Evolutionary conservation across 768 basidiomycete genomes (phyloP).

Genomic region (Lenzites betulinus): DNA sequence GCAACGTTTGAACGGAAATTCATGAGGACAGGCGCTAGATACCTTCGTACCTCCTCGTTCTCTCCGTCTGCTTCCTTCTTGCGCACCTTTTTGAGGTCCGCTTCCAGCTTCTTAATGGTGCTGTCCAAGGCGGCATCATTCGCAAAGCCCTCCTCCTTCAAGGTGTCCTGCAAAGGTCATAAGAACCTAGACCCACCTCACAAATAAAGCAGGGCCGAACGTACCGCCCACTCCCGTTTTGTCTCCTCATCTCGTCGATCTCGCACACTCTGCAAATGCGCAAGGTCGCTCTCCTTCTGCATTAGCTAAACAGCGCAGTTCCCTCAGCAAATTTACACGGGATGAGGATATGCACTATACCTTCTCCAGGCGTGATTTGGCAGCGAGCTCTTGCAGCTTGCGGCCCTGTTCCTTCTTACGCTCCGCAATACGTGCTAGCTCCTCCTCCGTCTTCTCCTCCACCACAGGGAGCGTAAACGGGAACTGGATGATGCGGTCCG

Average conservation of each 20-base stretch:
- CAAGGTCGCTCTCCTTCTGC: slow-evolving; percentile 76
- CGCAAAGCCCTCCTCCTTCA: slow-evolving; percentile 71
- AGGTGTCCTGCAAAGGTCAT: slow-evolving; percentile 46
- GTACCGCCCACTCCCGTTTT: slow-evolving; percentile 77
- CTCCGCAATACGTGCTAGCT: slow-evolving; percentile 75
- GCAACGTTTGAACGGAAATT: too few relatives aligned
- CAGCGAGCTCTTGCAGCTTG: slow-evolving; percentile 89
- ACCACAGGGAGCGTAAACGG: slow-evolving; percentile 65
- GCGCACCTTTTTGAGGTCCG: slow-evolving; percentile 69
- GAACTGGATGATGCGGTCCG: slow-evolving; percentile 83
- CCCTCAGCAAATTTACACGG: not conserved
- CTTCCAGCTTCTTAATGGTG: slow-evolving; percentile 84
- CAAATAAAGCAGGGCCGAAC: slow-evolving; percentile 19
- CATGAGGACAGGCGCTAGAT: not conserved
- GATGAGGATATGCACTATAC: slow-evolving; percentile 36
- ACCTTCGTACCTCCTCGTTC: slow-evolving; percentile 47
- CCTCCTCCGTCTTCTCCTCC: slow-evolving; percentile 92
- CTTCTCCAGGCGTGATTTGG: slow-evolving; percentile 84
- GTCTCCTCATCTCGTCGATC: slow-evolving; percentile 60
- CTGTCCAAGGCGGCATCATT: slow-evolving; percentile 79
- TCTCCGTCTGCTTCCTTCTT: slow-evolving; percentile 81
- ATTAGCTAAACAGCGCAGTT: slow-evolving; percentile 47
- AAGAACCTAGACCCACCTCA: not conserved
- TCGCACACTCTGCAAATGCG: slow-evolving; percentile 61
- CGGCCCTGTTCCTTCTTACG: slow-evolving; percentile 83